Base-by-base conservation (phyloP, 2,329 filamentous ascomycete genomes). In the Paramyrothecium roridum region DNA sequence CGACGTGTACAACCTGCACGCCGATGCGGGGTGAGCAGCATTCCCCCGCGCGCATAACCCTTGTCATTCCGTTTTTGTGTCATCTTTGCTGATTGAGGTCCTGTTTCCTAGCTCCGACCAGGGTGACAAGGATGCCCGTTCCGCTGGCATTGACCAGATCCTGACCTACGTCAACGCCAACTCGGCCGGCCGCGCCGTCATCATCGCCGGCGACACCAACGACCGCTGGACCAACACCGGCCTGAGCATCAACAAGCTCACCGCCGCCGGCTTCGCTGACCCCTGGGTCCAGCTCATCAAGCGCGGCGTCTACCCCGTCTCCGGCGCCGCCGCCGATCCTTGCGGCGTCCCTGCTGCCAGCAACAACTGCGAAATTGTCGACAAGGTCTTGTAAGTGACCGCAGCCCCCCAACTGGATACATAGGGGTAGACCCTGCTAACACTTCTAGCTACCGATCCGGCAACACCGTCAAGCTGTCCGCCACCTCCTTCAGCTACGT, bases 171-270 rank as follows among this genome's bases (percentile, higher is more conserved):
- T 88, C 63, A 73, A 78, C 47, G 67, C 71, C 8, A 78, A 80
- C 72, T 86, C 82, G 3, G 63, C 57, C 2, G 85, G 83, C 21
- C 86, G 87, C 58, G 77, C 86, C 1, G 85, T 89, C 1, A 66
- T 89, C 61, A 74, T 89, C 12, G 83, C 80, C 56, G 86, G 86
- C 50, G 86, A 89, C 67, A 84, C 82, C 21, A 89, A 89, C 71
- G 80, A 80, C 55, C 80, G 84, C 20, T 89, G 88, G 71, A 85
- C 83, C 2, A 66, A 64, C 52, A 54, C 63, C 1, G 64, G 58
- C 1, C 79, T 82, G 17, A 65, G 76, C 2, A 74, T 68, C 10
- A 82, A 87, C 67, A 80, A 78, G 40, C 63, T 71, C n/a, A 72
- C 70, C 8, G 72, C 80, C 55, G 81, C 80, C 52, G 76, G 75